These are phyloP conservation scores for Thalassiosira exigua DNA, from an alignment of 352 stramenopile genomes.

Conservation along the genomic window DNA sequence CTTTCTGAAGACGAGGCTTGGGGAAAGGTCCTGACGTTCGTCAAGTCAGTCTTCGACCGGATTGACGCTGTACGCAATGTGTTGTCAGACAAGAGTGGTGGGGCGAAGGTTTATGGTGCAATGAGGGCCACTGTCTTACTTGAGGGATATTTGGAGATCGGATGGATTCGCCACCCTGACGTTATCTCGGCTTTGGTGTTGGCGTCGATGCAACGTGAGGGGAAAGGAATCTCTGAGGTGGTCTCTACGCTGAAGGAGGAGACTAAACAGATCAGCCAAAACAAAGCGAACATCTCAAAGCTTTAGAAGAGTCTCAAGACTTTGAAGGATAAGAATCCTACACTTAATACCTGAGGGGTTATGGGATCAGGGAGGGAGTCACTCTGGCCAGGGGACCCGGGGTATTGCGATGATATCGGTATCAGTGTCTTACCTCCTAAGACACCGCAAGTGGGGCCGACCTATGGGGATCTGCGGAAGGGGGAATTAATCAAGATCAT, in stretches of 20 bases:
- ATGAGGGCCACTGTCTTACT: conserved; percentile 9
- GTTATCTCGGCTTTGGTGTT: conserved; percentile 22
- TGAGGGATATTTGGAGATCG: conserved; percentile 8
- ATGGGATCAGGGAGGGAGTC: no score
- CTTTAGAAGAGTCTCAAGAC: neutral
- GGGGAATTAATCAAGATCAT: conserved; percentile 22
- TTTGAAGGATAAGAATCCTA: no score
- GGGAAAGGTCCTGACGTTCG: neutral
- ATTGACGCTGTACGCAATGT: no score
- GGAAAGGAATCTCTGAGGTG: neutral
- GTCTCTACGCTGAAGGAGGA: neutral
- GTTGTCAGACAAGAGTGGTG: no score
- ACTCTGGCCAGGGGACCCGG: no score
- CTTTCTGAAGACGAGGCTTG: neutral
- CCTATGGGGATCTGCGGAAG: no score
- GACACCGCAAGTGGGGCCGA: no score
- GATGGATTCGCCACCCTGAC: conserved; percentile 34
- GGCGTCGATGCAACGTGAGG: conserved; percentile 32
- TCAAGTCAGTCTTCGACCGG: neutral
- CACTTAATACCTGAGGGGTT: no score
- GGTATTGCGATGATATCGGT: no score
- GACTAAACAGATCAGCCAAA: neutral
- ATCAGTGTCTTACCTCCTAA: no score
- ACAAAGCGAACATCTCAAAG: neutral
- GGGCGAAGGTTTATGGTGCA: no score